Percentiles rank a stretch among this genome's conserved stretches.
phyloP scores from a whole-genome alignment of 2,329 filamentous ascomycete genomes.

The Sclerotiophoma versabilis region DNA sequence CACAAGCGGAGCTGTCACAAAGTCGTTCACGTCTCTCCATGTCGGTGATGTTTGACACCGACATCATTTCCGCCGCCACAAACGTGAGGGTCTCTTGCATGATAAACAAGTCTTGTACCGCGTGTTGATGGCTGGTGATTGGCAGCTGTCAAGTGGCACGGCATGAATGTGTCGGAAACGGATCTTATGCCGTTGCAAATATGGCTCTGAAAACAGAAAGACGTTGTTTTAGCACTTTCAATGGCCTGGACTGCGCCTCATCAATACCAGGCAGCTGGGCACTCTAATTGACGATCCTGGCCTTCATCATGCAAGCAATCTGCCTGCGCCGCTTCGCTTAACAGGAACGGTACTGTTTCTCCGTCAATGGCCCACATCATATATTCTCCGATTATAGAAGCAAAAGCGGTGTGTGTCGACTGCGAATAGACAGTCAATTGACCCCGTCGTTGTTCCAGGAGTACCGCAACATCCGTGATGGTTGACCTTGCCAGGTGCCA shows the following conservation, averaged over 20 bases:
- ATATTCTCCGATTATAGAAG: slow-evolving; percentile 9
- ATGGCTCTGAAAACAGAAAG: not conserved
- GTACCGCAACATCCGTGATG: slow-evolving; percentile 4
- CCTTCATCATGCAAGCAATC: slow-evolving; percentile 14
- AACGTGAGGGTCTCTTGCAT: slow-evolving; percentile 4
- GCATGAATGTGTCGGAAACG: slow-evolving; percentile 14
- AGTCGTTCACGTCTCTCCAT: not conserved
- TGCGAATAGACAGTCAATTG: not conserved
- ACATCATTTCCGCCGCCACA: slow-evolving; percentile 1
- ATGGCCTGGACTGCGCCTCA: slow-evolving; percentile 15
- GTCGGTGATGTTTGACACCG: not conserved
- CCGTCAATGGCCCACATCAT: slow-evolving; percentile 8
- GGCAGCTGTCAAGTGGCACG: slow-evolving; percentile 12
- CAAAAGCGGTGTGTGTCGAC: slow-evolving; percentile 15
- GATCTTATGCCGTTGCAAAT: slow-evolving; percentile 4
- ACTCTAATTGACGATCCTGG: slow-evolving; percentile 7
- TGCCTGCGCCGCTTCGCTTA: slow-evolving; percentile 14
- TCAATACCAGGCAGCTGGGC: slow-evolving; percentile 6
- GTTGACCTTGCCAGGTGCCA: not conserved
- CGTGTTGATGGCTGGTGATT: no score
- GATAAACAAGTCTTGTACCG: slow-evolving; percentile 6
- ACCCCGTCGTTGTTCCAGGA: not conserved
- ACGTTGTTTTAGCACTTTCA: not conserved
- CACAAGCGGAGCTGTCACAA: not conserved
- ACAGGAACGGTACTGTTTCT: slow-evolving; percentile 5